Conservation (phyloP, 495 filamentous ascomycete species). For the Hypomontagnella monticulosa region DNA sequence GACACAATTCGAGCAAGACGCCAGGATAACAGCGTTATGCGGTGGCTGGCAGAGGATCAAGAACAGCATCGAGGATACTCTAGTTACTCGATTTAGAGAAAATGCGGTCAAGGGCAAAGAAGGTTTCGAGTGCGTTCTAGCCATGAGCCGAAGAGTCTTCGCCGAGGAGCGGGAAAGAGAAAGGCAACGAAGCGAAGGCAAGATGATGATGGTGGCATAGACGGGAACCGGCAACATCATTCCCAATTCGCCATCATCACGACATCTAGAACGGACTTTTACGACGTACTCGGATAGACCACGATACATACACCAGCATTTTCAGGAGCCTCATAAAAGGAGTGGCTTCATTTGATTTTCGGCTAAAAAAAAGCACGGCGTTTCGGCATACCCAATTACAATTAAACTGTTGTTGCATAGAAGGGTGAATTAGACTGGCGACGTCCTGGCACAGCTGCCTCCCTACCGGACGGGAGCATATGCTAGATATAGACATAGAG, state of each 20-base stretch:
- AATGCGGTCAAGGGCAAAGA: constrained; percentile 89
- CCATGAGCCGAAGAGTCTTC: constrained; percentile 92
- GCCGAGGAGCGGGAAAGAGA: constrained; percentile 84
- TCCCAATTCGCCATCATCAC: constrained; percentile 1
- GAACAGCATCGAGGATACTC: constrained; percentile 91
- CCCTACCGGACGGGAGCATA: neutral
- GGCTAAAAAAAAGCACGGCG: constrained; percentile 45
- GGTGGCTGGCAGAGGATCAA: constrained; percentile 96
- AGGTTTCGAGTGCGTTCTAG: constrained; percentile 92
- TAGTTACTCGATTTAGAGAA: constrained; percentile 86
- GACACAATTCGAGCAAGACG: constrained; percentile 87
- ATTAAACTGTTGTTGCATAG: constrained; percentile 38
- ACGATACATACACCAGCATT: constrained; percentile 31
- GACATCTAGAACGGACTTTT: constrained; percentile 4
- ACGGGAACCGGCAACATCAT: neutral
- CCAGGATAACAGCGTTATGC: constrained; percentile 90
- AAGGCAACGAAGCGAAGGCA: constrained; percentile 36
- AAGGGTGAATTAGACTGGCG: constrained; percentile 19
- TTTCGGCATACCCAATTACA: constrained; percentile 46
- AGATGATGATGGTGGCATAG: constrained; percentile 43
- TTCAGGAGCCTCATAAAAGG: constrained; percentile 35
- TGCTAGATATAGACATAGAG: constrained; percentile 27
- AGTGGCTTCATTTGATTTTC: constrained; percentile 22
- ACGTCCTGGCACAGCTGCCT: constrained; percentile 4
- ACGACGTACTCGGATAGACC: constrained; percentile 36